Conservation (phyloP, 2,329 filamentous ascomycete genomes). For the Penicillium sp. region DNA sequence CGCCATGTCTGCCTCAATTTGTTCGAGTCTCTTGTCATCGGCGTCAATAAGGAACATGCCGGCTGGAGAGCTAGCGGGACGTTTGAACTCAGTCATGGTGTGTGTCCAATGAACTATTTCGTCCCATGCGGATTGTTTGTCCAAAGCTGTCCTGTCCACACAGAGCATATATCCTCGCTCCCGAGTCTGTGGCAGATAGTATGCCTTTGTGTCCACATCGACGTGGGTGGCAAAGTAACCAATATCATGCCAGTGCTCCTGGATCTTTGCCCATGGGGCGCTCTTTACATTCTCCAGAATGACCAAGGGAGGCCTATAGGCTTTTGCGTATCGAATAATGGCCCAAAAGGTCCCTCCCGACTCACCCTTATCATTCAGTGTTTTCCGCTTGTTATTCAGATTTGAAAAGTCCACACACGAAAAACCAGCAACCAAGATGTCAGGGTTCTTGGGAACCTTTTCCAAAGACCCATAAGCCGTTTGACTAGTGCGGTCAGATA, state of each 20-base stretch:
- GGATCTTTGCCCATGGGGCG: slow-evolving; percentile 52
- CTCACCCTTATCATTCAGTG: slow-evolving; percentile 50
- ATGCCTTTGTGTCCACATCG: slow-evolving; percentile 59
- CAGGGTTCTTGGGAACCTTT: slow-evolving; percentile 49
- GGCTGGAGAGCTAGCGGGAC: too few relatives aligned
- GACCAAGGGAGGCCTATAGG: slow-evolving; percentile 53
- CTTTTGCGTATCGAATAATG: slow-evolving; percentile 48
- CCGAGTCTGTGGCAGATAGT: slow-evolving; percentile 64
- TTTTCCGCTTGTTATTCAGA: slow-evolving; percentile 51
- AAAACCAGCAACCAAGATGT: slow-evolving; percentile 63
- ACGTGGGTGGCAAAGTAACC: slow-evolving; percentile 49
- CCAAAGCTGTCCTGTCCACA: too few relatives aligned
- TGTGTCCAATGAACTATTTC: slow-evolving; percentile 55
- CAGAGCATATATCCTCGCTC: slow-evolving; percentile 53
- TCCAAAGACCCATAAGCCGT: slow-evolving; percentile 58
- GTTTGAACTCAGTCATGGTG: too few relatives aligned
- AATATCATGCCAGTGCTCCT: slow-evolving; percentile 38
- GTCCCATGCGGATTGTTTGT: too few relatives aligned
- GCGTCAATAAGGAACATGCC: too few relatives aligned
- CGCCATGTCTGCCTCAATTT: too few relatives aligned
- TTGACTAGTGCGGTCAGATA: slow-evolving; percentile 38
- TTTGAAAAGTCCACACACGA: slow-evolving; percentile 74
- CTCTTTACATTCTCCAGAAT: slow-evolving; percentile 62
- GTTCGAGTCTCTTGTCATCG: too few relatives aligned
- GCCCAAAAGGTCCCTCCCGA: slow-evolving; percentile 59